Percentiles rank a stretch among this genome's conserved stretches.
Conservation (phyloP, 371 early-diverging fungal species). For the Mortierella sp. region DNA sequence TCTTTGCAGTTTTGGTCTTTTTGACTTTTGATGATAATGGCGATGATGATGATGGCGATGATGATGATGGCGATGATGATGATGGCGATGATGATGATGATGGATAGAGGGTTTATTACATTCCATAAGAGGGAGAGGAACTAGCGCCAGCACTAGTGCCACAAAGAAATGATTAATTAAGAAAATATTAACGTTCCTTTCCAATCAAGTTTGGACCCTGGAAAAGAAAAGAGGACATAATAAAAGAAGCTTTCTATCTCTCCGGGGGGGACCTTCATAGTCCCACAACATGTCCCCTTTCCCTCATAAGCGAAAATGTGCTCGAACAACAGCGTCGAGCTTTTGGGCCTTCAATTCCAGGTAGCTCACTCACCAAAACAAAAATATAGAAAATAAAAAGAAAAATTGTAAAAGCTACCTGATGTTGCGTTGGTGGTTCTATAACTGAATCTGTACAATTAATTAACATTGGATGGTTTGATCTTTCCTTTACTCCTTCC, state of each 20-base stretch:
- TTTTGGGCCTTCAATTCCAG: no score
- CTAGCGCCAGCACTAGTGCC: not conserved
- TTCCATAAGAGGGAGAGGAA: not conserved
- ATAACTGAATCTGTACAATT: no score
- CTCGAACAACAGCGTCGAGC: no score
- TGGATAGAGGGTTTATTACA: not conserved
- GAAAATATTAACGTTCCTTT: not conserved
- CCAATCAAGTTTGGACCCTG: conserved; percentile 11
- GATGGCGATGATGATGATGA: not conserved
- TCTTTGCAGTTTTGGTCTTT: not conserved
- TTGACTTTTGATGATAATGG: not conserved
- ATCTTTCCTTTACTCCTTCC: not conserved
- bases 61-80: not conserved
- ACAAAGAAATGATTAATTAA: not conserved
- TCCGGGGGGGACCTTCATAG: no score
- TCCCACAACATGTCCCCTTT: no score
- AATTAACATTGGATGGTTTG: no score
- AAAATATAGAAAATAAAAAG: not conserved
- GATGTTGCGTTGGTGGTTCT: no score
- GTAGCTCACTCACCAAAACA: no score
- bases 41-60: no score
- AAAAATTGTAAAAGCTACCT: no score
- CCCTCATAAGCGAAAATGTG: no score
- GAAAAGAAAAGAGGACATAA: not conserved
- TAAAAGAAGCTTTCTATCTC: not conserved